Base-by-base conservation (phyloP, 148 eudicot species). In the Polygonum maritimum region DNA sequence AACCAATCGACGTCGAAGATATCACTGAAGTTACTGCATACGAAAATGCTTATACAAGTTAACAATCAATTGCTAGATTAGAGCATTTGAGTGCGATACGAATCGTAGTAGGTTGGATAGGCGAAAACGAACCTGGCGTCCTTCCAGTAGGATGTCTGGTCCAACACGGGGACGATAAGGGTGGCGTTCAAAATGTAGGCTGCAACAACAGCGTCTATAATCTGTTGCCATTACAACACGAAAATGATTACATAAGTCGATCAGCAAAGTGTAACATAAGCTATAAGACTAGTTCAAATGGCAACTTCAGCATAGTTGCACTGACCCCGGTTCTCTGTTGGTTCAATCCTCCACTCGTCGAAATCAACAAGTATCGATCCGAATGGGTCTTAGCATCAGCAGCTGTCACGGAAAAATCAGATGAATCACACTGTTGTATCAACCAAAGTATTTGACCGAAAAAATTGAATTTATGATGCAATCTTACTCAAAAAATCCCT, bases 301-400 rank as follows among this genome's bases (percentile, higher is more conserved):
- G 31, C 31, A 44, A 0, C 9, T 44, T 44, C 47, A 44, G 47
- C 47, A 44, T 44, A 6, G 47, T 44, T 0, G 1, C 31, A 26
- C 31, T 83, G 83, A 93, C 98, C 97, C 98, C 98, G 38, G 98
- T 93, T 83, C 98, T 86, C 80, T 93, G 98, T 76, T 93, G 98
- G 72, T 93, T 93, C 48, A 93, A 75, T 70, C 98, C 98, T 55
- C 98, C 98, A 86, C 98, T 93, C 8, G 98, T 86, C 54, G 92
- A 92, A 74, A 91, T 89, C 79, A 93, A 74, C 78, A 93, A 79
- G 77, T 87, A 93, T 21, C 94, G 75, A 77, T 91, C 78, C 33
- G 88, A 87, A 7, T 83, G 44, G 36, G 90, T 88, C 76, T 87
- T 91, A 18, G 62, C 83, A 55, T 86, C 91, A 12, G 90, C 89